Base-by-base conservation (phyloP, 2,329 filamentous ascomycete genomes). In the Ophiocordyceps unilateralis region DNA sequence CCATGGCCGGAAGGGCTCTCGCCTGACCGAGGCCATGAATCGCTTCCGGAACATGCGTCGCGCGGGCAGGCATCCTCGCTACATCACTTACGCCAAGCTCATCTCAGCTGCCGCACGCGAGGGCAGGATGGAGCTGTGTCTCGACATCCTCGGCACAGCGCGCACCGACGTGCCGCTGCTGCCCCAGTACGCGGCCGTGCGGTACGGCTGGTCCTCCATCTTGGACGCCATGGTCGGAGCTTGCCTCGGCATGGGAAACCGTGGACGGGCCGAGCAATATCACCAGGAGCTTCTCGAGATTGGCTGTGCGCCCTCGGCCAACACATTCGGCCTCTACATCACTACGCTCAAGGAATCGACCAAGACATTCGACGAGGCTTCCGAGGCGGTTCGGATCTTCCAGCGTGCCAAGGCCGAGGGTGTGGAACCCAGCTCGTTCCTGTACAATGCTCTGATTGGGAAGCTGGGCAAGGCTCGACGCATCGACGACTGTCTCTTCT, bases 241-340 rank as follows among this genome's bases (percentile, higher is more conserved):
- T 38, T 94, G 83, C 55, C 72, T 98, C 44, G 86, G 78, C 37
- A 71, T 85, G 40, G 85, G 87, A 48, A 81, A 89, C 57, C 84
- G 89, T 44, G 72, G 74, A 45, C 68, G 85, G 46, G 91, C 91
- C 47, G 80, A 82, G 58, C 79, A 86, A 53, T 95, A 83, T 62
- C 91, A 96, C 58, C 81, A 91, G 60, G 86, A 98, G 60, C 72
- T 98, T 51, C 70, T 93, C 41, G 80, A 86, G 47, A 91, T 96
- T 69, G 89, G 89, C 40, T 79, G 83, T 46, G 81, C 88, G 10
- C 91, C 91, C 15, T 93, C 89, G 2, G 91, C 91, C 38, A 98
- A 98, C 68, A 98, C 91, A 1, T 98, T 93, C 53, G 91, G 91
- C 46, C 75, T 98, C 17, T 98, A 96, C 71, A 98, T 98, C 64